Conservation (phyloP, 805 yeast genomes). For the Kurtzmaniella cleridarum region DNA sequence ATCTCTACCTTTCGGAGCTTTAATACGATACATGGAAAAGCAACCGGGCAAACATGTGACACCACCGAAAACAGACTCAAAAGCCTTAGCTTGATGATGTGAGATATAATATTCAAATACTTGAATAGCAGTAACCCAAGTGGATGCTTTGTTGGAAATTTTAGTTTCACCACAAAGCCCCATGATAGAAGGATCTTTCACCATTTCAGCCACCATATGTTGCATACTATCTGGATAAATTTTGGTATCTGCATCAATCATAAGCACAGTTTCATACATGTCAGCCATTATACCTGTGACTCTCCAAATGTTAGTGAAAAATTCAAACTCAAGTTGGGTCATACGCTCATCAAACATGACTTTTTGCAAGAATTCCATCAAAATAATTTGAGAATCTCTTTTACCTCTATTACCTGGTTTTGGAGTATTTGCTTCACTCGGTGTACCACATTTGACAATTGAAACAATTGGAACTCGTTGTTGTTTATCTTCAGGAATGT, state of each 20-base stretch:
- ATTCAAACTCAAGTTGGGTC: constrained; percentile 83
- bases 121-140: constrained; percentile 92
- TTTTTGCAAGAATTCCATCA: constrained; percentile 86
- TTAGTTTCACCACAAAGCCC: constrained; percentile 95
- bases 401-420: constrained; percentile 93
- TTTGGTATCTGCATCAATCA: constrained; percentile 95
- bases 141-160: constrained; percentile 72
- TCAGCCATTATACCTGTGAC: constrained; percentile 83
- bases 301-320: constrained; percentile 69
- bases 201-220: constrained; percentile 88
- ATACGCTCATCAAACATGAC: constrained; percentile 89
- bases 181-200: constrained; percentile 79
- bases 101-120: constrained; percentile 91
- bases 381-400: constrained; percentile 86
- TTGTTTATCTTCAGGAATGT: constrained; percentile 76
- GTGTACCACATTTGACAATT: constrained; percentile 85
- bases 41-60: constrained; percentile 96
- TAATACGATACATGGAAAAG: constrained; percentile 86
- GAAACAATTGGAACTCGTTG: constrained; percentile 76
- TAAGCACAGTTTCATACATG: constrained; percentile 72
- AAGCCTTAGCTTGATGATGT: constrained; percentile 91
- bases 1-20: constrained; percentile 71
- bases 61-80: constrained; percentile 91
- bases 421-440: constrained; percentile 59
- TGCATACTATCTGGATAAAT: constrained; percentile 83